Evolutionary conservation across 345 rosid species (phyloP).

Genomic region (thale cress (Arabidopsis thaliana)): DNA sequence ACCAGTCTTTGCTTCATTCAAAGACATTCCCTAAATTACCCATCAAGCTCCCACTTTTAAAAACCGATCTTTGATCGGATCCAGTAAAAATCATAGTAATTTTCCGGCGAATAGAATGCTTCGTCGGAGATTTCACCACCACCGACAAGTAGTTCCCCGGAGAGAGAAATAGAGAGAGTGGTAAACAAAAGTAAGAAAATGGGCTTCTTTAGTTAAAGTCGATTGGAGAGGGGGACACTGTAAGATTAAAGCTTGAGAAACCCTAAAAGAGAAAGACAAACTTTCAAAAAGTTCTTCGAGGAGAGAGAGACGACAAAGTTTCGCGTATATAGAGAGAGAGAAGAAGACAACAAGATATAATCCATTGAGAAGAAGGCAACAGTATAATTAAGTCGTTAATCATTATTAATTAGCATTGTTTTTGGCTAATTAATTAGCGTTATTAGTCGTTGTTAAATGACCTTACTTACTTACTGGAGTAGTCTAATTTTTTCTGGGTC

Average conservation of each 20-base stretch:
- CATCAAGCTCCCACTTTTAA: slow-evolving; percentile 30
- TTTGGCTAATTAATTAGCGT: background rate
- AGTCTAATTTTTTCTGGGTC: slow-evolving; percentile 18
- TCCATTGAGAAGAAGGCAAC: slow-evolving; percentile 41
- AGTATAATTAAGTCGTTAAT: slow-evolving; percentile 16
- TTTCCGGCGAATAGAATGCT: slow-evolving; percentile 25
- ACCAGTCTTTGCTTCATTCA: slow-evolving; percentile 40
- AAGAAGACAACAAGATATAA: slow-evolving; percentile 5
- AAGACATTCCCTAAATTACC: slow-evolving; percentile 39
- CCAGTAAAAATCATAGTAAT: slow-evolving; percentile 23
- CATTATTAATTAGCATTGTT: slow-evolving; percentile 11
- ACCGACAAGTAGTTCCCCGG: slow-evolving; percentile 20
- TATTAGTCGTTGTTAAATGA: slow-evolving; percentile 28
- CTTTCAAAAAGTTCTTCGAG: slow-evolving; percentile 43
- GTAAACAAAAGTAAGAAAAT: slow-evolving; percentile 25
- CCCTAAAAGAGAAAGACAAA: slow-evolving; percentile 29
- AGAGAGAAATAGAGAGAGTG: slow-evolving; percentile 4
- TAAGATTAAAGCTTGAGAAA: slow-evolving; percentile 39
- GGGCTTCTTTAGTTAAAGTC: slow-evolving; percentile 42
- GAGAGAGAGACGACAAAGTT: slow-evolving; percentile 44
- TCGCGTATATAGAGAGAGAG: slow-evolving; percentile 33
- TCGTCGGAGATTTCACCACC: slow-evolving; percentile 39
- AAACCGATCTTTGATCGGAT: slow-evolving; percentile 37
- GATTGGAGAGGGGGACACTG: slow-evolving; percentile 35
- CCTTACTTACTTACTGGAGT: slow-evolving; percentile 3